Percentiles rank a stretch among this genome's conserved stretches.
These are phyloP conservation scores for Discostella stelligeroides DNA, from an alignment of 108 stramenopile species.

Conservation along the genomic window DNA sequence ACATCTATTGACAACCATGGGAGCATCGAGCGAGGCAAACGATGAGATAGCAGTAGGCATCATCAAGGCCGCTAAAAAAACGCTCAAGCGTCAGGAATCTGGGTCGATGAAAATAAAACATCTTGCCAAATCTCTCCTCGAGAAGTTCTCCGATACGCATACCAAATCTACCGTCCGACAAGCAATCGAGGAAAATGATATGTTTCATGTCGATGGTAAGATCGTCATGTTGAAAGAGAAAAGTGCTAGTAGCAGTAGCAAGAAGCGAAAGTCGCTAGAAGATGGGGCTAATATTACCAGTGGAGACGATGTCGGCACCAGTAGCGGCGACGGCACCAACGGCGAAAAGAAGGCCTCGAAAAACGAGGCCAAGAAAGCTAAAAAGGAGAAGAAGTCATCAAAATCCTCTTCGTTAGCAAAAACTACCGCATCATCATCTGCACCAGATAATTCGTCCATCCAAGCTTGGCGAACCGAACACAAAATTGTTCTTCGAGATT, in stretches of 20 bases:
- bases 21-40: slow-evolving; percentile 16
- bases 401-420: slow-evolving; percentile 24
- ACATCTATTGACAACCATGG: slow-evolving; percentile 22
- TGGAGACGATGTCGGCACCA: too few relatives aligned
- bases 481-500: slow-evolving; percentile 83
- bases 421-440: slow-evolving; percentile 18
- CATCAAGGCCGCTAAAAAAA: slow-evolving; percentile 80
- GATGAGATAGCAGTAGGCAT: slow-evolving; percentile 23
- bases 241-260: slow-evolving; percentile 34
- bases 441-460: slow-evolving; percentile 38
- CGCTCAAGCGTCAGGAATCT: slow-evolving; percentile 67
- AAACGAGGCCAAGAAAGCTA: slow-evolving; percentile 44
- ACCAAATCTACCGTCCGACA: slow-evolving; percentile 56
- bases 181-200: slow-evolving; percentile 62
- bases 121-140: slow-evolving; percentile 61
- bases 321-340: too few relatives aligned
- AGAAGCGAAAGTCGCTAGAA: slow-evolving; percentile 41
- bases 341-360: slow-evolving; percentile 41
- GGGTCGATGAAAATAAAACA: slow-evolving; percentile 75
- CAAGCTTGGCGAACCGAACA: slow-evolving; percentile 74
- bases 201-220: slow-evolving; percentile 75
- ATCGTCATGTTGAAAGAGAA: slow-evolving; percentile 52
- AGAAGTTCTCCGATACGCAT: slow-evolving; percentile 46
- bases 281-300: too few relatives aligned
- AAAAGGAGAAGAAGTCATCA: slow-evolving; percentile 56